phyloP scores from a whole-genome alignment of 352 stramenopile species.

The Globisporangium ultimum region DNA sequence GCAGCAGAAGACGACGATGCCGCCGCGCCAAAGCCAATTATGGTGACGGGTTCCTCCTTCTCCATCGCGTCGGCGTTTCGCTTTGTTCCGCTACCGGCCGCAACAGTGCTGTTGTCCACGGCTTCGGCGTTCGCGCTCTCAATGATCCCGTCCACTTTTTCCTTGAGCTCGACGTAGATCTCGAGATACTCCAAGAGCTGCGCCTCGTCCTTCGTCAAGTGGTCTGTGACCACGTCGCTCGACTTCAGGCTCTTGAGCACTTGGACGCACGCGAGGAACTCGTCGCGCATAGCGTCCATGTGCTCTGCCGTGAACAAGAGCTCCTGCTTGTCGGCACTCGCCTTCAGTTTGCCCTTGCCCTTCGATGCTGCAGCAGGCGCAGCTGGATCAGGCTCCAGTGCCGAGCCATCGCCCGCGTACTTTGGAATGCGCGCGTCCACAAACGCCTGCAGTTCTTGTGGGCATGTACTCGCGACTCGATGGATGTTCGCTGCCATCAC shows the following conservation, averaged over 20 bases:
- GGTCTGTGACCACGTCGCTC: slow-evolving; percentile 12
- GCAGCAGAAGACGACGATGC: slow-evolving; percentile 8
- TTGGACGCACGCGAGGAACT: slow-evolving; percentile 54
- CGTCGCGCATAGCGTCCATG: slow-evolving; percentile 47
- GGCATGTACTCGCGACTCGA: slow-evolving; percentile 41
- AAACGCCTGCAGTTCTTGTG: slow-evolving; percentile 45
- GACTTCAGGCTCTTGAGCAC: slow-evolving; percentile 32
- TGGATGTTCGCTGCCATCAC: slow-evolving; percentile 84
- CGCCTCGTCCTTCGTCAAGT: slow-evolving; percentile 31
- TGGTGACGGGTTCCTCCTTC: slow-evolving; percentile 39
- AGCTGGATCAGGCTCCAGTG: not conserved
- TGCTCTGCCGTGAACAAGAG: slow-evolving; percentile 49
- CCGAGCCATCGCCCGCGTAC: slow-evolving; percentile 21
- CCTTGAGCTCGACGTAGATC: slow-evolving; percentile 84
- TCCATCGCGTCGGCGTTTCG: slow-evolving; percentile 8
- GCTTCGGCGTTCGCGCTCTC: slow-evolving; percentile 33
- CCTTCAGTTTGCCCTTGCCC: slow-evolving; percentile 76
- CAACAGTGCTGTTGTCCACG: slow-evolving; percentile 3
- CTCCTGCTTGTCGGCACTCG: slow-evolving; percentile 17
- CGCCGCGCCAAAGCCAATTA: slow-evolving; percentile 59
- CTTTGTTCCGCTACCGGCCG: not conserved
- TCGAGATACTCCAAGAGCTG: slow-evolving; percentile 79
- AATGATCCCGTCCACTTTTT: slow-evolving; percentile 81
- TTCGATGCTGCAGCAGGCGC: slow-evolving; percentile 17
- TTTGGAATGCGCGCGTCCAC: slow-evolving; percentile 44